A percentile compares a stretch with the other conserved stretches of the same genome.
Conservation (phyloP, 176 grass and related monocot species). For the Chrysopogon serrulatus region DNA sequence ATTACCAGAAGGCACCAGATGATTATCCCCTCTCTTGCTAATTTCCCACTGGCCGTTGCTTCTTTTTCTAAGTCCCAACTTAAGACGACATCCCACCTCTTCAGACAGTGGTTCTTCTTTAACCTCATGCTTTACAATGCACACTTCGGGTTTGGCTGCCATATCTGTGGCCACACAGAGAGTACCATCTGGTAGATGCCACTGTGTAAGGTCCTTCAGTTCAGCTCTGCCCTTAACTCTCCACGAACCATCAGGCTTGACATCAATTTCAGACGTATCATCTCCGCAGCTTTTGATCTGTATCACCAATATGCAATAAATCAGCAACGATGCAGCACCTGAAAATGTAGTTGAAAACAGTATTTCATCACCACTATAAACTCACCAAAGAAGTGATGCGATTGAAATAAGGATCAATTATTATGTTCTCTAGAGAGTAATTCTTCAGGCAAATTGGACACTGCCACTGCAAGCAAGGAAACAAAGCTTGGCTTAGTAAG, state of each 20-base stretch:
- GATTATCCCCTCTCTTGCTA: constrained; percentile 24
- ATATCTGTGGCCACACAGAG: constrained; percentile 27
- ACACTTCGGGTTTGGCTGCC: constrained; percentile 15
- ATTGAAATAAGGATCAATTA: constrained; percentile 97
- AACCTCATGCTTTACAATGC: constrained; percentile 28
- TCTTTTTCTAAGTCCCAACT: constrained; percentile 53
- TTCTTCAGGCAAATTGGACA: constrained; percentile 95
- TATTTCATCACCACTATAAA: constrained; percentile 18
- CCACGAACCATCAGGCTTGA: constrained; percentile 87
- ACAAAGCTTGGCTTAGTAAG: constrained; percentile 3
- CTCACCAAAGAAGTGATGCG: constrained; percentile 83
- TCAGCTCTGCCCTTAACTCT: constrained; percentile 51
- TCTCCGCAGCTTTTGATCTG: constrained; percentile 64
- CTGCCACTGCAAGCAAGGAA: constrained; percentile 79
- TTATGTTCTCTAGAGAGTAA: constrained; percentile 66
- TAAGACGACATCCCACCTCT: constrained; percentile 25
- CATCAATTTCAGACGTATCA: constrained; percentile 66
- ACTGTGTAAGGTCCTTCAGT: constrained; percentile 57
- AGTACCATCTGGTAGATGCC: constrained; percentile 87
- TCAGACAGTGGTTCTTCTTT: constrained; percentile 44
- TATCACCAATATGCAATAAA: constrained; percentile 34
- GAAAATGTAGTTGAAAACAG: not conserved
- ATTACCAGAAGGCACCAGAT: constrained; percentile 15
- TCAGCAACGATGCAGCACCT: not conserved
- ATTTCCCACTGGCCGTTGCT: constrained; percentile 45